phyloP scores from a whole-genome alignment of 2,329 filamentous ascomycete species.

The Rutstroemia sp. region DNA sequence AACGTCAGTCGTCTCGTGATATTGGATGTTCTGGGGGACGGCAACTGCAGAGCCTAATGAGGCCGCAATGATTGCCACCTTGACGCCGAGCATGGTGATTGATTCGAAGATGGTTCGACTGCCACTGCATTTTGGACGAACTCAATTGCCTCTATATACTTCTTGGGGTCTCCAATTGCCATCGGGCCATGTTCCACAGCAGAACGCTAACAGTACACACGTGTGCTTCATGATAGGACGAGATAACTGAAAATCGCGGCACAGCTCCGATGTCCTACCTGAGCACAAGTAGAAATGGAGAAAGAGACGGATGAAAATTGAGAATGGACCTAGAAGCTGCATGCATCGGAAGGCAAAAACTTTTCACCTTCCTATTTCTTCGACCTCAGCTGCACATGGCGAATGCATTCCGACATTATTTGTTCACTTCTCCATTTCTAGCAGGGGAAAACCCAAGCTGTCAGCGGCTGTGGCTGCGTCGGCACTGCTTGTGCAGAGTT shows the following conservation, averaged over 20 bases:
- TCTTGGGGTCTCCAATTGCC: background rate
- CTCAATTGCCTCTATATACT: conserved; percentile 1
- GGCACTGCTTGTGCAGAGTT: background rate
- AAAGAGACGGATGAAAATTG: background rate
- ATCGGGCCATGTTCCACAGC: background rate
- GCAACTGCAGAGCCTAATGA: conserved; percentile 19
- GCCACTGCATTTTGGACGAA: background rate
- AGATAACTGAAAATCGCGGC: background rate
- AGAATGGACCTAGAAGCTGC: conserved; percentile 1
- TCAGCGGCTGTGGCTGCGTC: background rate
- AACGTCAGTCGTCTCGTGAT: conserved; percentile 8
- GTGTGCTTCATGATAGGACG: conserved; percentile 6
- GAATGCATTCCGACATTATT: background rate
- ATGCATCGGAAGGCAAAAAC: background rate
- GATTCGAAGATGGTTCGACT: background rate
- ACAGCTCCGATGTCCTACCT: background rate
- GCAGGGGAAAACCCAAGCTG: background rate
- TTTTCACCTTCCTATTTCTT: conserved; percentile 6
- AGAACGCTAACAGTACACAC: background rate
- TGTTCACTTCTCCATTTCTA: background rate
- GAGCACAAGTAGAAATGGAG: background rate
- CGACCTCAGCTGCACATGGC: background rate
- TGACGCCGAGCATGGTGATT: conserved; percentile 5
- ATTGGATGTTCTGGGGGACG: conserved; percentile 11
- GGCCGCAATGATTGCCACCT: conserved; percentile 10